Evolutionary conservation across 352 stramenopile genomes (phyloP).

Genomic region (Pythium pyrilobum): DNA sequence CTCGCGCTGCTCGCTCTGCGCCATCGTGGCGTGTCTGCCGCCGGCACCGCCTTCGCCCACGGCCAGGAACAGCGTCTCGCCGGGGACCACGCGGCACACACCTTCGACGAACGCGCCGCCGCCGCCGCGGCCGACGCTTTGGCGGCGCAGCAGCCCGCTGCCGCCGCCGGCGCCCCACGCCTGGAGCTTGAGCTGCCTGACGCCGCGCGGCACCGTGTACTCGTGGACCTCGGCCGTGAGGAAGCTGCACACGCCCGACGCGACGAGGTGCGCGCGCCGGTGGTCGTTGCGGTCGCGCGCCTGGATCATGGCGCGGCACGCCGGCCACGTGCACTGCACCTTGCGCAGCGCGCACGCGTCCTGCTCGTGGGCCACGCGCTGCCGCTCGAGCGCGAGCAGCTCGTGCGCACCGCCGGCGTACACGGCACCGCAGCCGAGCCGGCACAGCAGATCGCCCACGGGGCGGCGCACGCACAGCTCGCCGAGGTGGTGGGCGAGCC

Average conservation of each 20-base stretch:
- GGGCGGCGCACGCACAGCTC: conserved; percentile 56
- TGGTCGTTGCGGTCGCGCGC: conserved; percentile 63
- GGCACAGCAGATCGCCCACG: conserved; percentile 49
- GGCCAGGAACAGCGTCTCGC: conserved; percentile 64
- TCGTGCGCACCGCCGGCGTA: conserved; percentile 53
- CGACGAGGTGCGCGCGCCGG: conserved; percentile 47
- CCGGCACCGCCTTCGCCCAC: conserved; percentile 41
- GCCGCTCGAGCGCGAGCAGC: conserved; percentile 59
- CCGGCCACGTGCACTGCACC: conserved; percentile 69
- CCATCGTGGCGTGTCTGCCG: conserved; percentile 41
- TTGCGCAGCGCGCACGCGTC: conserved; percentile 61
- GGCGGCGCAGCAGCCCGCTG: conserved; percentile 48
- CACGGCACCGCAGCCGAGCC: conserved; percentile 50
- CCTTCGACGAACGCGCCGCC: conserved; percentile 68
- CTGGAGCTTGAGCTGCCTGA: conserved; percentile 63
- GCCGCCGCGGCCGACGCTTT: conserved; percentile 47
- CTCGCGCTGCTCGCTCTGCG: conserved; percentile 16
- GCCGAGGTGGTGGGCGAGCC: conserved; percentile 44
- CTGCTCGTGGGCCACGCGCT: conserved; percentile 59
- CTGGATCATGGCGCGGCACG: conserved; percentile 41
- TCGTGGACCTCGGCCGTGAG: conserved; percentile 54
- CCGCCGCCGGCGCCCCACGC: conserved; percentile 65
- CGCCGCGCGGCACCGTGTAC: conserved; percentile 60
- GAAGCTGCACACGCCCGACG: conserved; percentile 55
- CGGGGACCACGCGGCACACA: conserved; percentile 47